Evolutionary conservation across 441 rosid species (phyloP), one percentile per base, ranked within the genome.

Genomic region (Hura crepitans): DNA sequence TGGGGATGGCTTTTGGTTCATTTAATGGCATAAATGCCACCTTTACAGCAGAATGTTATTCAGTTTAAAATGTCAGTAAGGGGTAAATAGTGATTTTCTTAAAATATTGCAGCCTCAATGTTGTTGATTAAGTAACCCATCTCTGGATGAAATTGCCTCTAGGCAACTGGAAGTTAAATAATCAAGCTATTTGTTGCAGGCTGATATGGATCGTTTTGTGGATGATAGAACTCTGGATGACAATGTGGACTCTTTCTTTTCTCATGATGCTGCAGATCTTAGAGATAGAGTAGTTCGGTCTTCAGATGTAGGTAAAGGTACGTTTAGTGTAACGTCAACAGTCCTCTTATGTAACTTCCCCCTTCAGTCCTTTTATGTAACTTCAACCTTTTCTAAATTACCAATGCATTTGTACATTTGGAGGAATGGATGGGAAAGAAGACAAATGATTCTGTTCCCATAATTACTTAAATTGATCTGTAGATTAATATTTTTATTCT

Each of bases 221-320:
- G 88, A 85, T 65, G 87, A 85, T 68, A 80, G 83, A 66, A 78
- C 88, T 75, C 75, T 84, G 63, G 87, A 86, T 57, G 92, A 86
- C 65, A 83, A 86, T 69, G 87, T 84, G 0, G 91, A 85, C 27
- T 87, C 90, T 49, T 81, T 76, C 79, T 73, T 85, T 60, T 84
- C 86, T 43, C 83, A 74, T 63, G 89, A 84, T 63, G 84, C 84
- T 78, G 72, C 77, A 22, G 90, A 85, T 63, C 76, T 77, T 20
- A 80, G 80, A 72, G 87, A 82, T 65, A 70, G 62, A 62, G 84
- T 72, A 69, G 71, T 79, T 68, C 79, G 58, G 31, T 74, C 68
- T 56, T 65, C 66, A 45, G 89, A 85, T 79, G 78, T 69, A 47
- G 63, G 80, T 80, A 86, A 83, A 81, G 91, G 96, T 88, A 76